These are phyloP conservation scores for Colletotrichum sp. DNA, from an alignment of 2,329 filamentous ascomycete genomes.

Conservation along the genomic window DNA sequence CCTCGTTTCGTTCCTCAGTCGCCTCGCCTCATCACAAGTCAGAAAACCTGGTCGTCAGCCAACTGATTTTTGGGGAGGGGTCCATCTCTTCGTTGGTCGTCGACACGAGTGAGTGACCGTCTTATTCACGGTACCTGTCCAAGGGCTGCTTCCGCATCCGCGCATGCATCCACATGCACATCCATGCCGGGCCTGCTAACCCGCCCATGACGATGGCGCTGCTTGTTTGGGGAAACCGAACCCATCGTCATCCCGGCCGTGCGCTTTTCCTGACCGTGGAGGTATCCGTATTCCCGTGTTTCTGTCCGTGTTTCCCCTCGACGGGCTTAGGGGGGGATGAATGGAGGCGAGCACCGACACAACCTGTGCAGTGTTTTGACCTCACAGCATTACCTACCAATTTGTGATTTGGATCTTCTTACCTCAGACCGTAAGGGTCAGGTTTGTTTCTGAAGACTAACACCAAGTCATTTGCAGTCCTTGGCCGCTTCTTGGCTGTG, in stretches of 20 bases:
- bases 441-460: neutral
- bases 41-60: neutral
- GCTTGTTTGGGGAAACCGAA: constrained; percentile 4
- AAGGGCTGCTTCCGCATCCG: neutral
- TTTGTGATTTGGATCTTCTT: neutral
- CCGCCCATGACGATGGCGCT: constrained; percentile 14
- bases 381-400: neutral
- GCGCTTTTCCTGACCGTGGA: neutral
- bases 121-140: neutral
- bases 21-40: neutral
- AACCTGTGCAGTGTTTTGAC: neutral
- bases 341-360: neutral
- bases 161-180: neutral
- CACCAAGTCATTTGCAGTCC: neutral
- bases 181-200: neutral
- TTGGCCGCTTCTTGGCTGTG: constrained; percentile 1
- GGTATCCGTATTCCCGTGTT: constrained; percentile 13
- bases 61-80: neutral
- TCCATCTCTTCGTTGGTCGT: neutral
- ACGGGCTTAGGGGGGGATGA: neutral
- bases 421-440: constrained; percentile 3
- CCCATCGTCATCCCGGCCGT: neutral
- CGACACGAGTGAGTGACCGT: neutral
- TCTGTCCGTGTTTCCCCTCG: neutral
- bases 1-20: neutral